phyloP scores from a whole-genome alignment of 1,139 yeast species.

The Scheffersomyces quercinus region DNA sequence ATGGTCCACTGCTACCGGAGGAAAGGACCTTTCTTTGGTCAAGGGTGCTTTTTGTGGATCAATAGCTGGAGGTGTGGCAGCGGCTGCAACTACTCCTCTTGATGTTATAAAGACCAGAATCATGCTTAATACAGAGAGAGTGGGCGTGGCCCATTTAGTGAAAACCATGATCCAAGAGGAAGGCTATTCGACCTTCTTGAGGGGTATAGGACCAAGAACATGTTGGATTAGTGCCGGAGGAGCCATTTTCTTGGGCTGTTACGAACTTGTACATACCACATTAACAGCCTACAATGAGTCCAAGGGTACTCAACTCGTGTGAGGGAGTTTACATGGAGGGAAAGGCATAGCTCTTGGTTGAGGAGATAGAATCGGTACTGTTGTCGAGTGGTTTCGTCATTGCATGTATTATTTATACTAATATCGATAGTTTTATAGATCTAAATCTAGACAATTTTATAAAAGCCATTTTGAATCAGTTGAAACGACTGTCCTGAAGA shows the following conservation, averaged over 20 bases:
- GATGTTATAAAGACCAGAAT: conserved; percentile 91
- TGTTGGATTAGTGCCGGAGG: conserved; percentile 99
- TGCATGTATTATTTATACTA: too few relatives aligned
- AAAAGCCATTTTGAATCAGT: too few relatives aligned
- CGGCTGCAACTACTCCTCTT: conserved; percentile 89
- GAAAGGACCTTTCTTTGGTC: conserved; percentile 51
- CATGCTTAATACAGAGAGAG: conserved; percentile 66
- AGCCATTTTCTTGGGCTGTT: conserved; percentile 91
- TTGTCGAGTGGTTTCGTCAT: too few relatives aligned
- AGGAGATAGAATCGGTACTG: too few relatives aligned
- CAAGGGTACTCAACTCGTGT: too few relatives aligned
- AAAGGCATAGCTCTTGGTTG: too few relatives aligned
- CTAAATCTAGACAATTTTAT: too few relatives aligned
- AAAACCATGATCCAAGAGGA: conserved; percentile 56
- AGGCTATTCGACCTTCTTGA: conserved; percentile 66
- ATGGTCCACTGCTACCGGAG: conserved; percentile 41
- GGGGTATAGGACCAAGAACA: conserved; percentile 92
- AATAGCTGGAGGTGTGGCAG: conserved; percentile 92
- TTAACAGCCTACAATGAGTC: conserved; percentile 7
- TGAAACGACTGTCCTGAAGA: too few relatives aligned
- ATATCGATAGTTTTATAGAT: too few relatives aligned
- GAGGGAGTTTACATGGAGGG: too few relatives aligned
- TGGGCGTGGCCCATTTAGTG: conserved; percentile 49
- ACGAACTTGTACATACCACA: conserved; percentile 63
- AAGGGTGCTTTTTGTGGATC: conserved; percentile 96